Conservation (phyloP, 495 filamentous ascomycete genomes). For the Aspergillus funiculosus region DNA sequence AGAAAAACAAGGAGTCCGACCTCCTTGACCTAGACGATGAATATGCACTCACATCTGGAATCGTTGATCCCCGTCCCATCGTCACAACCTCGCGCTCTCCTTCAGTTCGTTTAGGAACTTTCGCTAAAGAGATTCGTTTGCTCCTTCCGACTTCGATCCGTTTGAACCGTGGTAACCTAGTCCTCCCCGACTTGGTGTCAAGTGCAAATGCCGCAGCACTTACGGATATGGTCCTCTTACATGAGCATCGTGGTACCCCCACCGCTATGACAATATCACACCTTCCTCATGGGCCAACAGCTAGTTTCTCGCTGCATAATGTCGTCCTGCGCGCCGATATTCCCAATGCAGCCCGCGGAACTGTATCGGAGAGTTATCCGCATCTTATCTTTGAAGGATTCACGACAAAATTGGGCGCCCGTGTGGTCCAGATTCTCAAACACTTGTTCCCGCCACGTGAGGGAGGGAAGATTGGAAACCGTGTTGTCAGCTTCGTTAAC, state of each 20-base stretch:
- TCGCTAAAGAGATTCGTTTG: constrained; percentile 93
- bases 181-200: constrained; percentile 75
- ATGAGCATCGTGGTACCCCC: constrained; percentile 90
- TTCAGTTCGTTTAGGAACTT: constrained; percentile 73
- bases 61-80: constrained; percentile 81
- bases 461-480: constrained; percentile 70
- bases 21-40: constrained; percentile 85
- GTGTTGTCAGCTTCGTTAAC: constrained; percentile 91
- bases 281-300: constrained; percentile 89
- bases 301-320: constrained; percentile 88
- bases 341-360: constrained; percentile 77
- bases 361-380: constrained; percentile 89
- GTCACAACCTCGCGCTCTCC: constrained; percentile 89
- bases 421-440: constrained; percentile 86
- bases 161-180: constrained; percentile 83
- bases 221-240: constrained; percentile 80
- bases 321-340: constrained; percentile 92
- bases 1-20: constrained; percentile 43
- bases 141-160: constrained; percentile 86
- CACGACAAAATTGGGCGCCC: constrained; percentile 69
- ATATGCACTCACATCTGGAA: constrained; percentile 76
- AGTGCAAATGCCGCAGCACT: constrained; percentile 73
- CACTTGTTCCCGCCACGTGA: constrained; percentile 93
- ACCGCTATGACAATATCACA: constrained; percentile 87
- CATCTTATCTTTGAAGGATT: constrained; percentile 97